Evolutionary conservation across 2,329 filamentous ascomycete species (phyloP), one percentile per base, ranked within the genome.

Genomic region (Curvularia spicifera): DNA sequence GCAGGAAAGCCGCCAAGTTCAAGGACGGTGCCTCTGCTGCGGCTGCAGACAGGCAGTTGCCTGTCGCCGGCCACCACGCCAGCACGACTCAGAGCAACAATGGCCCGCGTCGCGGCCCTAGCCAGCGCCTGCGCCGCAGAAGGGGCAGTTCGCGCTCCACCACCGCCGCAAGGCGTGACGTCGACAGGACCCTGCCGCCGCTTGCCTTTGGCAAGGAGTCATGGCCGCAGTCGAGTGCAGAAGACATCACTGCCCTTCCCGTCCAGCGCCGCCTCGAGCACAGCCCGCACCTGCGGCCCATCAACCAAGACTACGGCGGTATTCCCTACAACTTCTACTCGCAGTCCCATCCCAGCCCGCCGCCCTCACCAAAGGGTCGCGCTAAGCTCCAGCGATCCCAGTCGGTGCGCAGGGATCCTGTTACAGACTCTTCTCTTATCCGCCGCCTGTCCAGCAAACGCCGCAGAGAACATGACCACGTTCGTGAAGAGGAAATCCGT

Each of bases 401-500:
- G 60, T 82, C 81, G 59, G 74, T 81, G 60, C 80, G 79, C 61
- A 91, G 89, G 74, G 85, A 85, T 67, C 82, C 82, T 62, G 82
- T 83, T 56, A 82, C 84, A 64, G 85, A 87, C 50, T 80, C 80
- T 5, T 76, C 81, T 24, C 78, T 89, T 28, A 78, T 85, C 51
- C 85, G 88, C 58, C 88, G 89, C 60, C 91, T 87, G 71, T 90
- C 90, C 40, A 93, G 87, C 80, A 96, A 78, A 65, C 75, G 91
- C 78, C 86, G 89, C 68, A 67, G 63, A 52, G 70, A 71, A 45
- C 88, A 89, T 66, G 91, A 96, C 62, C 86, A 87, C 72, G 84
- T 89, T 57, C 85, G 94, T 56, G 93, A 97, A 77, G 91, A 91
- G 61, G 92, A 97, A 78, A 93, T 97, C 71, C 91, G 89, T 72